These are phyloP conservation scores for Solanum virginianum DNA, from an alignment of 257 asterid species.

Conservation along the genomic window DNA sequence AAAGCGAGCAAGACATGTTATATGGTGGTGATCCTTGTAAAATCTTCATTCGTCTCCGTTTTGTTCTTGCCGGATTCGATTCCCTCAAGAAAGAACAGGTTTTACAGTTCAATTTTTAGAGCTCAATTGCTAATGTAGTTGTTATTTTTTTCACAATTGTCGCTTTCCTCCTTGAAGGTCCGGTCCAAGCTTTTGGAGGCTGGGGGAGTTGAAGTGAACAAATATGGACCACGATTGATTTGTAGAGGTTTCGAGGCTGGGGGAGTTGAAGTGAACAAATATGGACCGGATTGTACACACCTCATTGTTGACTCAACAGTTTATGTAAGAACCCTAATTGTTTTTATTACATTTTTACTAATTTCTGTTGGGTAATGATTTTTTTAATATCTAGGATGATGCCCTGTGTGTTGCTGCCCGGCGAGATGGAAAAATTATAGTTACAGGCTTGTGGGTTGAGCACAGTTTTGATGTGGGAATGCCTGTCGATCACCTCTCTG, in stretches of 20 bases:
- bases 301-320: constrained; percentile 56
- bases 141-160: not conserved
- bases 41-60: constrained; percentile 44
- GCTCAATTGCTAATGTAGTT: not conserved
- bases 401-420: constrained; percentile 73
- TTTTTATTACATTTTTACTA: not conserved
- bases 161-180: constrained; percentile 20
- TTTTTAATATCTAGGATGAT: constrained; percentile 41
- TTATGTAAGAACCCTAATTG: constrained; percentile 35
- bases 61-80: constrained; percentile 59
- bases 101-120: not conserved
- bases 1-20: constrained; percentile 1
- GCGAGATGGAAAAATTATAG: constrained; percentile 57
- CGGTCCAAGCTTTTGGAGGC: constrained; percentile 52
- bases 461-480: constrained; percentile 57
- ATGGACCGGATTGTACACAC: constrained; percentile 64
- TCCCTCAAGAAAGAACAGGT: constrained; percentile 37
- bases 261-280: constrained; percentile 45
- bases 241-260: no score
- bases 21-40: constrained; percentile 25
- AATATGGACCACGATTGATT: constrained; percentile 57
- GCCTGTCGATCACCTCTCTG: constrained; percentile 40
- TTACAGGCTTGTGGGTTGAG: constrained; percentile 72
- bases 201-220: constrained; percentile 62
- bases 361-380: not conserved